phyloP scores from a whole-genome alignment of 2,329 filamentous ascomycete species.

The Arthroderma sp. region DNA sequence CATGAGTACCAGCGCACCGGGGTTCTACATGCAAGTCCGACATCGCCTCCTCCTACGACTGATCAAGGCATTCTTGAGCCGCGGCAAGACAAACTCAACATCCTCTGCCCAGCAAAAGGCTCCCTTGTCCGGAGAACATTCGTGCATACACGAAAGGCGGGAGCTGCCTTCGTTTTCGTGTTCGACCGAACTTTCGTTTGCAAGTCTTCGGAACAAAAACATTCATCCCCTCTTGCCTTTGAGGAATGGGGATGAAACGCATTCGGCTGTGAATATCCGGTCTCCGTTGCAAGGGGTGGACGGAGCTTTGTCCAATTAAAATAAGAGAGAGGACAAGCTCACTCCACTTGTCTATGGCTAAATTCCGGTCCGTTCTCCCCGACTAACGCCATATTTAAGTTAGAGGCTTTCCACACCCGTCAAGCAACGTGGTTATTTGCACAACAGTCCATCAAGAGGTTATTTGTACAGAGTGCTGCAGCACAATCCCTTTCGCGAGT shows the following conservation, averaged over 20 bases:
- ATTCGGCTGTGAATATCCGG: not conserved
- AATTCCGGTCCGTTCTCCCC: constrained; percentile 3
- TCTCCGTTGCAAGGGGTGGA: not conserved
- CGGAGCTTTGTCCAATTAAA: not conserved
- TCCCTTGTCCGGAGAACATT: not conserved
- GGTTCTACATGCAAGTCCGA: not conserved
- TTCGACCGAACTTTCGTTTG: not conserved
- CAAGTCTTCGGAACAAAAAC: not conserved
- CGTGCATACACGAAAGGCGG: not conserved
- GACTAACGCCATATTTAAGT: not conserved
- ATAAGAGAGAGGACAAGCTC: not conserved
- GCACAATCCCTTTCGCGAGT: not conserved
- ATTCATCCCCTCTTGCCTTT: not conserved
- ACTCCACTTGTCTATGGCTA: not conserved
- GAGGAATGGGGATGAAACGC: not conserved
- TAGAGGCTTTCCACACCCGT: not conserved
- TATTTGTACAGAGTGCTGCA: not conserved
- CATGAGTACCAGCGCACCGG: not conserved
- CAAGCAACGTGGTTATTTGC: not conserved
- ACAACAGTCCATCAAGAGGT: not conserved
- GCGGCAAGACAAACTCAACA: not conserved
- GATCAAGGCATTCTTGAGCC: not conserved
- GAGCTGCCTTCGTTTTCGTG: not conserved
- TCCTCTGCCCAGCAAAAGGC: not conserved
- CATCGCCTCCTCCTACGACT: not conserved